Conservation (phyloP, 495 filamentous ascomycete genomes). For the Neurospora discreta region DNA sequence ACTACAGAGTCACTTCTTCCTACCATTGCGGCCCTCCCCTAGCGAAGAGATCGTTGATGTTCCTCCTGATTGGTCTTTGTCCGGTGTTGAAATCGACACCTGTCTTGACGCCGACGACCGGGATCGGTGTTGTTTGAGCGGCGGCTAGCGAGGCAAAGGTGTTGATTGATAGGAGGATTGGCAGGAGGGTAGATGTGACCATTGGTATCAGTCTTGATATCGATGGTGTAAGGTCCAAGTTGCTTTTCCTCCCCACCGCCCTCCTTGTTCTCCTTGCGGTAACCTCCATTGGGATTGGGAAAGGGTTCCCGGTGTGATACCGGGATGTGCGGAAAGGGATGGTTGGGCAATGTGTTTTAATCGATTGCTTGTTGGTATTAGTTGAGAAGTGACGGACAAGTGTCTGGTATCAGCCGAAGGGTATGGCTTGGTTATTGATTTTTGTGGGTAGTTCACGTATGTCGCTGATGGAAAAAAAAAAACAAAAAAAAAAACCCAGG, state of each 20-base stretch:
- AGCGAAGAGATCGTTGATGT: constrained; percentile 27
- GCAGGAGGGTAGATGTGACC: neutral
- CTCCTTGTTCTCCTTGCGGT: neutral
- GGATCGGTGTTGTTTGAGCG: constrained; percentile 10
- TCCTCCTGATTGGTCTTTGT: constrained; percentile 22
- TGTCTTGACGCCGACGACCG: constrained; percentile 24
- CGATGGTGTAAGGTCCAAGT: neutral
- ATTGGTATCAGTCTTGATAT: neutral
- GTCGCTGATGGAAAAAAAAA: neutral
- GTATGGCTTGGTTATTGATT: neutral
- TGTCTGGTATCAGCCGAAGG: neutral
- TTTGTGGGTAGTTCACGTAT: neutral
- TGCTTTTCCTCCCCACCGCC: neutral
- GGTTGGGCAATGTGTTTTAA: neutral
- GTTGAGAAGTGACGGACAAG: neutral
- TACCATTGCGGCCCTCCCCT: constrained; percentile 31
- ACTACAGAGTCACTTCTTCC: constrained; percentile 1
- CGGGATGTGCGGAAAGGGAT: neutral
- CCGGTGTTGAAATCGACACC: constrained; percentile 26
- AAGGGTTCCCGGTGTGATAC: neutral
- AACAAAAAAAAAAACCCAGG: neutral
- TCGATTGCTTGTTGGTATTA: neutral
- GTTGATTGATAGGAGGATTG: neutral
- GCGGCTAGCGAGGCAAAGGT: neutral
- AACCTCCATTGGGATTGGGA: neutral